Conservation (phyloP, 805 yeast genomes). For the Yarrowia keelungensis region DNA sequence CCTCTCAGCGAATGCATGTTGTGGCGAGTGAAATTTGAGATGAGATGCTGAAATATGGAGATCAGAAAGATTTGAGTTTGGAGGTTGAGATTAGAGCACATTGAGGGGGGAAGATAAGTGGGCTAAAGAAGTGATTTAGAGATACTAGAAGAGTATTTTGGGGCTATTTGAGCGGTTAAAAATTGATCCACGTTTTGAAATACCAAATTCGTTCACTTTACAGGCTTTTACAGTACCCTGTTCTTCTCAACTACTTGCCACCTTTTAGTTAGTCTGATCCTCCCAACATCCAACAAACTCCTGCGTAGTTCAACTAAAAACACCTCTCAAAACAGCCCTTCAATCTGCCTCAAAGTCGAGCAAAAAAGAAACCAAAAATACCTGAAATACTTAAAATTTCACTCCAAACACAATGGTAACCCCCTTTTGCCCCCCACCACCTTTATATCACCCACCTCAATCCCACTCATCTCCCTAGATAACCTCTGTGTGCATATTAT, state of each 20-base stretch:
- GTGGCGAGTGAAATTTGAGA: neutral
- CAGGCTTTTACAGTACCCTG: too few relatives aligned
- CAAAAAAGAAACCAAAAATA: too few relatives aligned
- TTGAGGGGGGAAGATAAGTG: neutral
- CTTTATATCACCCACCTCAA: neutral
- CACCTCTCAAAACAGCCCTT: neutral
- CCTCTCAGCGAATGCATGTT: neutral
- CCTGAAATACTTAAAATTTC: too few relatives aligned
- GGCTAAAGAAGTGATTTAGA: too few relatives aligned
- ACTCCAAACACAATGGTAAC: too few relatives aligned
- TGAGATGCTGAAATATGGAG: neutral
- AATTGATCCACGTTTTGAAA: too few relatives aligned
- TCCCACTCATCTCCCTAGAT: neutral
- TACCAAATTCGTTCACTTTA: too few relatives aligned
- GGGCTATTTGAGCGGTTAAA: neutral
- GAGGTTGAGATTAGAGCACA: neutral
- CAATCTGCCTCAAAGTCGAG: neutral
- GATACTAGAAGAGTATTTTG: too few relatives aligned
- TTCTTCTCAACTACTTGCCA: too few relatives aligned
- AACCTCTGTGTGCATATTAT: neutral
- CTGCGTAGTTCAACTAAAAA: neutral
- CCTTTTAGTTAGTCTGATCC: too few relatives aligned
- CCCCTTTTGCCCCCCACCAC: neutral
- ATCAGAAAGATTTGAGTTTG: conserved; percentile 12
- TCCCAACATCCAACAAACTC: neutral